Evolutionary conservation across 176 grass and related monocot genomes (phyloP).

Genomic region (Ampelocalamus luodianensis): DNA sequence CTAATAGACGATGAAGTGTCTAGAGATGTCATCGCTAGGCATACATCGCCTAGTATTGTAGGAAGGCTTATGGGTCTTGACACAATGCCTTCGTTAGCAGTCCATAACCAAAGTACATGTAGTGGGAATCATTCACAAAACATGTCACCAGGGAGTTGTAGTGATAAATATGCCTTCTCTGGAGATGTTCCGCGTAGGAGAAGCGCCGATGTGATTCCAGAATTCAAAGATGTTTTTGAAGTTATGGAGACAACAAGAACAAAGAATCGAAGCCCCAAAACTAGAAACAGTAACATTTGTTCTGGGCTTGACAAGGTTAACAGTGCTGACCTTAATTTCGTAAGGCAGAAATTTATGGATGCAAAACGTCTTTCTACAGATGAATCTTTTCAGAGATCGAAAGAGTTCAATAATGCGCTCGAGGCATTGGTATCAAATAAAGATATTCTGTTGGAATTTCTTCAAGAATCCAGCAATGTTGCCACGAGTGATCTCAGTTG

Average conservation of each 20-base stretch:
- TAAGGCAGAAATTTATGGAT: conserved; percentile 72
- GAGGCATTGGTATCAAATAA: conserved; percentile 69
- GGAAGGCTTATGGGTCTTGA: conserved; percentile 79
- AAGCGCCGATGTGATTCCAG: conserved; percentile 53
- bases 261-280: conserved; percentile 45
- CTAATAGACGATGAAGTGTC: conserved; percentile 62
- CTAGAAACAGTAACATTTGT: conserved; percentile 15
- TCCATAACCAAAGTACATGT: conserved; percentile 27
- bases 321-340: conserved; percentile 54
- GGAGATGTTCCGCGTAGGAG: conserved; percentile 41
- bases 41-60: conserved; percentile 59
- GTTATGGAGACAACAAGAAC: conserved; percentile 54
- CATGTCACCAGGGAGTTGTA: conserved; percentile 39
- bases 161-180: conserved; percentile 42
- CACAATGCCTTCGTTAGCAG: conserved; percentile 49
- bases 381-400: conserved; percentile 52
- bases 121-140: not conserved
- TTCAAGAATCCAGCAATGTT: conserved; percentile 55
- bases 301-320: conserved; percentile 33
- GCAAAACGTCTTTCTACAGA: conserved; percentile 62
- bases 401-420: conserved; percentile 62
- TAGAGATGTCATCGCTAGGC: conserved; percentile 49
- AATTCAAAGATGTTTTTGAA: conserved; percentile 88
- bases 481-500: conserved; percentile 46
- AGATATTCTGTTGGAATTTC: conserved; percentile 70